phyloP scores from a whole-genome alignment of 2,329 filamentous ascomycete species.

The Lecanicillium sp. region DNA sequence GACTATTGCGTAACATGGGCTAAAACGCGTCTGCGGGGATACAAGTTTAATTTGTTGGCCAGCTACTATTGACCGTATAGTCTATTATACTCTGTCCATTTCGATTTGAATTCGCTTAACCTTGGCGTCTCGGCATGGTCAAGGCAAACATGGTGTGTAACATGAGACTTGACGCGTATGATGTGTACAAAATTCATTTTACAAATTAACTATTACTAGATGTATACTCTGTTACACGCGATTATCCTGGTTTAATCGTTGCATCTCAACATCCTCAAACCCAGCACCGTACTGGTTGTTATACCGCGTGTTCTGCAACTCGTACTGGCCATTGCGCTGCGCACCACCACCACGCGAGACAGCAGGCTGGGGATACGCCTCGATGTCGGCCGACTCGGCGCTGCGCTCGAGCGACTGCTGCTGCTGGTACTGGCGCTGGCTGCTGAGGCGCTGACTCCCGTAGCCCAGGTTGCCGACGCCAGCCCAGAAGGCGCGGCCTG shows the following conservation, averaged over 20 bases:
- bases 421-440: too few relatives aligned
- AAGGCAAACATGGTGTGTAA: too few relatives aligned
- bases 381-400: constrained; percentile 22
- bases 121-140: too few relatives aligned
- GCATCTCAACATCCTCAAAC: constrained; percentile 28
- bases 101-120: too few relatives aligned
- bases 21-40: too few relatives aligned
- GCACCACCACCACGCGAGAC: constrained; percentile 15
- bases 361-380: constrained; percentile 5
- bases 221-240: constrained; percentile 9
- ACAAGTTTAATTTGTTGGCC: too few relatives aligned
- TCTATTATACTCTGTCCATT: too few relatives aligned
- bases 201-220: neutral
- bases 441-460: constrained; percentile 34
- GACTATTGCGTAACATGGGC: too few relatives aligned
- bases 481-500: constrained; percentile 70
- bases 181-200: too few relatives aligned
- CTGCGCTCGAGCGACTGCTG: too few relatives aligned
- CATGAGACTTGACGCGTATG: too few relatives aligned
- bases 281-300: constrained; percentile 1
- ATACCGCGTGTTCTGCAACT: constrained; percentile 1
- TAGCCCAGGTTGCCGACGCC: constrained; percentile 59
- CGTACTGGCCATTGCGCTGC: constrained; percentile 12
- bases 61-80: too few relatives aligned
- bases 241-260: constrained; percentile 16